Percentiles rank a stretch among this genome's conserved stretches.
These are phyloP conservation scores for Arxiozyma telluris DNA, from an alignment of 1,139 yeast species.

Conservation along the genomic window DNA sequence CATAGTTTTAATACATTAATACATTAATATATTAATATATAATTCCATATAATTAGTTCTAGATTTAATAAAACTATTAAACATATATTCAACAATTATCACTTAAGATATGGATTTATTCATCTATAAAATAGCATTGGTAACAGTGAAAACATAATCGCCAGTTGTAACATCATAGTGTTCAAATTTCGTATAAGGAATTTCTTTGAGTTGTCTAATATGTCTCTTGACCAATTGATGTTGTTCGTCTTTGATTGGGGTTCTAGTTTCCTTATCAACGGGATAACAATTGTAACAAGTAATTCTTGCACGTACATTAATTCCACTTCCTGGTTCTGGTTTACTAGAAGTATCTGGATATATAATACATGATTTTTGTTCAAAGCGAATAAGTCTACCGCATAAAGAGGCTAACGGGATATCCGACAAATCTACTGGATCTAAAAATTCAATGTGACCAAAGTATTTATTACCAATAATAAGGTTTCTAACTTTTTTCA, in stretches of 20 bases:
- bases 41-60: neutral
- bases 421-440: slow-evolving; percentile 75
- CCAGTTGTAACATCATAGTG: slow-evolving; percentile 76
- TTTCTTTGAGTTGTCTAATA: slow-evolving; percentile 53
- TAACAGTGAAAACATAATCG: slow-evolving; percentile 12
- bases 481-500: slow-evolving; percentile 56
- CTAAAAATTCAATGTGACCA: slow-evolving; percentile 67
- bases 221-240: slow-evolving; percentile 66
- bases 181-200: slow-evolving; percentile 55
- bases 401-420: slow-evolving; percentile 54
- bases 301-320: slow-evolving; percentile 67
- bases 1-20: too few species aligned
- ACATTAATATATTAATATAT: too few species aligned
- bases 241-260: slow-evolving; percentile 69
- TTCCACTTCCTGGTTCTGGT: slow-evolving; percentile 73
- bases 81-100: neutral
- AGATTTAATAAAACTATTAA: too few species aligned
- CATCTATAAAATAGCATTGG: slow-evolving; percentile 1
- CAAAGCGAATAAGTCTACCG: slow-evolving; percentile 57
- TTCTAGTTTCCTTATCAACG: slow-evolving; percentile 56
- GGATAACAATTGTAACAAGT: slow-evolving; percentile 77
- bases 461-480: slow-evolving; percentile 71
- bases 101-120: neutral
- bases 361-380: slow-evolving; percentile 52
- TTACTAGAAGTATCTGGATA: slow-evolving; percentile 61